Base-by-base conservation (phyloP, 2,329 filamentous ascomycete species). In the Blastomyces gilchristii region DNA sequence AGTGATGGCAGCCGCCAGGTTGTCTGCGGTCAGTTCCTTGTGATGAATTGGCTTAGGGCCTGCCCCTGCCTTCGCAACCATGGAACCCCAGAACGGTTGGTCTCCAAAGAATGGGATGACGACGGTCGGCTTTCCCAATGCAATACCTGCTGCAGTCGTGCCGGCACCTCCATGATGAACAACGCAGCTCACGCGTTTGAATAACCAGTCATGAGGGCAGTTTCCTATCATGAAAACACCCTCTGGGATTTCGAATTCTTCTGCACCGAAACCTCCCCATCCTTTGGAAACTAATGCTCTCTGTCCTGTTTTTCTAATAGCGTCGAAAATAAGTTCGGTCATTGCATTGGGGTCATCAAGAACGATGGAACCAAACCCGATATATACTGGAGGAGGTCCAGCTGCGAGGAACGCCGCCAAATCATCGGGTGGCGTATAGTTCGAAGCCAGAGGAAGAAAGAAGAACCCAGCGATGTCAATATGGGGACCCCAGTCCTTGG, bases 81-180 rank as follows among this genome's bases (percentile, higher is more conserved):
- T 91, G 11, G 85, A 81, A 8, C 89, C 89, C 89, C 89, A 92
- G 70, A 92, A 93, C 0, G 87, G 87, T 72, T 93, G 89, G 68
- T 93, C 89, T 1, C 89, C 89, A 70, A 92, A 96, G 77, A 96
- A 96, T 0, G 91, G 91, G 0, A 96, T 86, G 2, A 96, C 82
- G 1, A 94, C 83, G 0, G 91, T 96, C 1, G 91, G 91, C 62
- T 86, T 86, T 31, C 90, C 91, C 1, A 86, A 84, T 22, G 87
- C 84, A 65, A 96, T 89, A n/a, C 91, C 91, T 0, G 90, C 89
- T 0, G 91, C 90, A 1, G 90, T 95, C 2, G 91, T 96, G 22
- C 91, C 91, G 9, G 91, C 91, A 63, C 91, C 91, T 28, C 91
- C 91, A 66, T 96, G 91, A 71, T 96, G 91, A 5, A 94, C 88